Percentiles rank a stretch among this genome's conserved stretches.
phyloP scores from a whole-genome alignment of 768 basidiomycete genomes.

The Glaciozyma antarctica region DNA sequence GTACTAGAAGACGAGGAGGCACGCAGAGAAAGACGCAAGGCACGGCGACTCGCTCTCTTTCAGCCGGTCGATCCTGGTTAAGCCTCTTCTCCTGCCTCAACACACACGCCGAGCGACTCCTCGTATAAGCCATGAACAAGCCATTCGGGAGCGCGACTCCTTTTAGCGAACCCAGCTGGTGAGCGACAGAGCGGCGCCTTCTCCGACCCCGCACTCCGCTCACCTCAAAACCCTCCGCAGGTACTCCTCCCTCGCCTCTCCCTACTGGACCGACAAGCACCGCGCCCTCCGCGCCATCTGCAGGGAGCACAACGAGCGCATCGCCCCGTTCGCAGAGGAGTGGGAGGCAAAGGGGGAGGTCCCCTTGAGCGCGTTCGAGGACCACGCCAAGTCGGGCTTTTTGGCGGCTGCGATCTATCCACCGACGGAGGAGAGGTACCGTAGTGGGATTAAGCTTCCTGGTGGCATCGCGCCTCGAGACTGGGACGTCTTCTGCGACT shows the following conservation, averaged over 20 bases:
- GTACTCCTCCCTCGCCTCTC: neutral
- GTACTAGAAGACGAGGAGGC: too few relatives aligned
- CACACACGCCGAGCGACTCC: neutral
- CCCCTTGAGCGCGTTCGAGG: neutral
- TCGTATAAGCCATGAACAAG: neutral
- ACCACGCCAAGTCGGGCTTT: neutral
- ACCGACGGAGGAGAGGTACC: neutral
- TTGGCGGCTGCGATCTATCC: slow-evolving; percentile 1
- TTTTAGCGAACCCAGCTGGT: neutral
- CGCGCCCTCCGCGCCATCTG: neutral
- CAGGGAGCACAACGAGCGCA: neutral
- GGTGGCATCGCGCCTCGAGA: neutral
- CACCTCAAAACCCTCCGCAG: neutral
- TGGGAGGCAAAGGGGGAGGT: neutral
- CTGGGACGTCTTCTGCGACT: slow-evolving; percentile 4
- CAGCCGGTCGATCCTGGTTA: too few relatives aligned
- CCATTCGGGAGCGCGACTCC: neutral
- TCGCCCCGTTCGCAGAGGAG: neutral
- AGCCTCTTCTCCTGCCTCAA: neutral
- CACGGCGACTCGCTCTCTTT: too few relatives aligned
- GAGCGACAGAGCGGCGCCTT: neutral
- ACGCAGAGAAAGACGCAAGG: too few relatives aligned
- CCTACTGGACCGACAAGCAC: slow-evolving; percentile 1
- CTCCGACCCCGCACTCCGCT: neutral
- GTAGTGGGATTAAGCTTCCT: neutral